A percentile compares a stretch with the other conserved stretches of the same genome.
Conservation (phyloP, 2,329 filamentous ascomycete genomes). For the Hymenoscyphus scutula region DNA sequence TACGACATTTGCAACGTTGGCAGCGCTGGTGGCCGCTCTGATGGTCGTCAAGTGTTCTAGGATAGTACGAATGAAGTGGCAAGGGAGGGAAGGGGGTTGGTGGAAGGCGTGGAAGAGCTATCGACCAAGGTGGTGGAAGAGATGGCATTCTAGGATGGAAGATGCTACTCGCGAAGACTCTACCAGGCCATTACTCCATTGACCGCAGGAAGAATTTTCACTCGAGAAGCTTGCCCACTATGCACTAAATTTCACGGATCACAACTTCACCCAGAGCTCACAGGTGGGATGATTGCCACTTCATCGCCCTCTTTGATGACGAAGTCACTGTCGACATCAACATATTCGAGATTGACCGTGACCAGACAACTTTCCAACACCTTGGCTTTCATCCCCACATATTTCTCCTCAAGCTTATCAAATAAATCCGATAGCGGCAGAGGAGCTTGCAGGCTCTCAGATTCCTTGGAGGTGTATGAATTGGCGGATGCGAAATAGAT, state of each 20-base stretch:
- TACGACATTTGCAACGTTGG: slow-evolving; percentile 35
- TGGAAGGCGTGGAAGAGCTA: slow-evolving; percentile 33
- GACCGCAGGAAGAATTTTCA: not conserved
- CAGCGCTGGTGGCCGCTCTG: slow-evolving; percentile 21
- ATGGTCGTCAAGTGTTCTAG: slow-evolving; percentile 11
- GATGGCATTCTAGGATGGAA: slow-evolving; percentile 21
- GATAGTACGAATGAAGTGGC: slow-evolving; percentile 19
- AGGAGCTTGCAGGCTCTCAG: slow-evolving; percentile 65
- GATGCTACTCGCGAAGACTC: slow-evolving; percentile 11
- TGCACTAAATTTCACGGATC: no score
- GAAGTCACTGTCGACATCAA: slow-evolving; percentile 58
- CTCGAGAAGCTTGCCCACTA: not conserved
- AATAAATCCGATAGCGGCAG: slow-evolving; percentile 68
- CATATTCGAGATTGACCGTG: slow-evolving; percentile 78
- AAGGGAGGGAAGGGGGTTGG: slow-evolving; percentile 27
- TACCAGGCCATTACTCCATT: slow-evolving; percentile 5
- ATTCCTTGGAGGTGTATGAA: slow-evolving; percentile 66
- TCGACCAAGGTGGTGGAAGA: slow-evolving; percentile 21
- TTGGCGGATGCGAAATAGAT: slow-evolving; percentile 79
- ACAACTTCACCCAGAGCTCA: slow-evolving; percentile 69
- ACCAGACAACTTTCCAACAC: slow-evolving; percentile 72
- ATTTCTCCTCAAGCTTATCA: slow-evolving; percentile 62
- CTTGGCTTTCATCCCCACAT: slow-evolving; percentile 66
- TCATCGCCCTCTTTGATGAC: slow-evolving; percentile 73
- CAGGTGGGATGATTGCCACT: slow-evolving; percentile 83